Base-by-base conservation (phyloP, 202 grass and related monocot genomes). In the Musa balbisiana region DNA sequence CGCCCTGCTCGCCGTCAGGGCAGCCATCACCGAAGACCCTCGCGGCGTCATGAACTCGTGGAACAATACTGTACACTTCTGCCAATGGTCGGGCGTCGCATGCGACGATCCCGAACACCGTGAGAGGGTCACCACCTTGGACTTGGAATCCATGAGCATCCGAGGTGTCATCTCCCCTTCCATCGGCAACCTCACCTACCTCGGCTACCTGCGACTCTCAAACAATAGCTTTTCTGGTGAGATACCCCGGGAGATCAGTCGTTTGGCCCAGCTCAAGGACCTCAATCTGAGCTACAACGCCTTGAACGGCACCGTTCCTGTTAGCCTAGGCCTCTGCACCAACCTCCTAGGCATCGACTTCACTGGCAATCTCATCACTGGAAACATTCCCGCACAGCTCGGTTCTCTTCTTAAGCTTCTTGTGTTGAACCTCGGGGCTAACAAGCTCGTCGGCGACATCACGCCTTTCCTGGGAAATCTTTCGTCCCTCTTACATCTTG, bases 1-100 rank as follows among this genome's bases (percentile, higher is more conserved):
- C 29, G 67, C 67, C 17, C 33, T 69, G 67, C 67, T 69, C 10
- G 67, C 27, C 12, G 49, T 69, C 29, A 69, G 49, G 67, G 67
- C 33, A 50, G 67, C 67, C 13, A 69, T 69, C 25, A 69, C 26
- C 67, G 3, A 69, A 25, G 33, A 51, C 67, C 67, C 67, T 16
- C 14, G 3, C 2, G 33, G 67, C 25, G 6, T 29, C 67, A 10
- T 69, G 67, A 20, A 19, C 14, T 69, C 67, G 29, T 69, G 67
- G 67, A 69, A 69, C 15, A 2, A 19, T 3, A 50, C 15, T 10
- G 29, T 17, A 3, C 29, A 4, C 25, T 19, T 69, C 14, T 51
- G 67, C 29, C 25, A 11, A 29, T 69, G 67, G 67, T 5, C 25
- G 5, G 67, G 67, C 33, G 67, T 69, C 9, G 13, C 26, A 16